Percentiles rank a stretch among this genome's conserved stretches.
Evolutionary conservation across 2,329 filamentous ascomycete species (phyloP).

Genomic region (Colletotrichum gloeosporioides): DNA sequence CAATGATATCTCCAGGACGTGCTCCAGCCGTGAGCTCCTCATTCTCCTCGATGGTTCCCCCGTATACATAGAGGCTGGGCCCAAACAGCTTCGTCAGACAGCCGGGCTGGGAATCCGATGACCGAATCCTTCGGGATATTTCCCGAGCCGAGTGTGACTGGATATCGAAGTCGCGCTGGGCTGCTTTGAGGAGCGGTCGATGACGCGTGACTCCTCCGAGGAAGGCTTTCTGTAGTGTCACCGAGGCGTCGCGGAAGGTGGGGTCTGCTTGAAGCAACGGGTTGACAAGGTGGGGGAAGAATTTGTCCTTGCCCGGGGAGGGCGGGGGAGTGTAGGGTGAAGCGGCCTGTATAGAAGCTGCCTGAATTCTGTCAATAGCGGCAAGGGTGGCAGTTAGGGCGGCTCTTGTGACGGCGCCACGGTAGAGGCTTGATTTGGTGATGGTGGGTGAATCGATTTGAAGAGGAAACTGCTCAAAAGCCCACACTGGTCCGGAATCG

Average conservation of each 20-base stretch:
- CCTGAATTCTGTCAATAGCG: slow-evolving; percentile 39
- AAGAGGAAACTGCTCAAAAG: slow-evolving; percentile 45
- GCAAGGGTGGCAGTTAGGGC: slow-evolving; percentile 40
- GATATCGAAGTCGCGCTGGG: slow-evolving; percentile 41
- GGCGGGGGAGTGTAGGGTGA: slow-evolving; percentile 20
- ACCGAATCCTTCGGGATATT: slow-evolving; percentile 47
- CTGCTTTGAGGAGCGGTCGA: slow-evolving; percentile 43
- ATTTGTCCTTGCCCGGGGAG: slow-evolving; percentile 10
- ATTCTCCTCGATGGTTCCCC: slow-evolving; percentile 41
- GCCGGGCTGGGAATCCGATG: slow-evolving; percentile 46
- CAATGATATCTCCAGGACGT: slow-evolving; percentile 34
- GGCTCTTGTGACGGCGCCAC: slow-evolving; percentile 41
- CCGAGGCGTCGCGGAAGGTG: slow-evolving; percentile 28
- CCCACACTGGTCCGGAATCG: slow-evolving; percentile 49
- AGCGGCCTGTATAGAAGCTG: not conserved
- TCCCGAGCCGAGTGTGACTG: slow-evolving; percentile 36
- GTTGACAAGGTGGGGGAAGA: slow-evolving; percentile 17
- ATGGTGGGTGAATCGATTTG: slow-evolving; percentile 42
- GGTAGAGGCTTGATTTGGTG: slow-evolving; percentile 46
- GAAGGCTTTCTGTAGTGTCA: slow-evolving; percentile 38
- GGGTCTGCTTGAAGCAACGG: slow-evolving; percentile 19
- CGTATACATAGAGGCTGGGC: slow-evolving; percentile 42
- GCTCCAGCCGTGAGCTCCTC: slow-evolving; percentile 16
- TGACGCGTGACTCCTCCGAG: slow-evolving; percentile 40
- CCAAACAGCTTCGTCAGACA: slow-evolving; percentile 42